Evolutionary conservation across 2,329 filamentous ascomycete genomes (phyloP), one percentile per base, ranked within the genome.

Genomic region (Ophiobolus disseminans): DNA sequence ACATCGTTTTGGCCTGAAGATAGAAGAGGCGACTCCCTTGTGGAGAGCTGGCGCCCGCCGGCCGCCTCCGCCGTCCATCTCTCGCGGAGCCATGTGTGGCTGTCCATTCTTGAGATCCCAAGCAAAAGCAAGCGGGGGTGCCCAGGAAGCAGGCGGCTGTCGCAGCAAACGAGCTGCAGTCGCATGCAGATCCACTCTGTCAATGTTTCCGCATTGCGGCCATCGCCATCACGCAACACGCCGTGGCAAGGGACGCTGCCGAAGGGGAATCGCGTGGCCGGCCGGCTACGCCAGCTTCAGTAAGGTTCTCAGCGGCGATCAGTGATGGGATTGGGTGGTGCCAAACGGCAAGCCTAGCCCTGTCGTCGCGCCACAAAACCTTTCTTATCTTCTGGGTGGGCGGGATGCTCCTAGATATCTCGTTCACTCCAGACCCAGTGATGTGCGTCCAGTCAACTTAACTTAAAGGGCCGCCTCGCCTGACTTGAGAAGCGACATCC

Each of bases 321-420:
- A 20, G 31, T 38, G 35, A 38, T 38, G 22, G 19, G 20, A 38
- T 38, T 23, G 35, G 19, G 19, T 9, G 23, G 9, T 38, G 9
- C 19, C 35, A 38, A 38, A 38, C 35, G 35, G 21, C 35, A 9
- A 38, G 21, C 22, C 17, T 20, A 23, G 30, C 30, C 30, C 35
- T 22, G 21, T 38, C 35, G 19, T 20, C 23, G 35, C 34, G 50
- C 55, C 50, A 56, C 59, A 63, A 63, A 63, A n/a, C n/a, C n/a
- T n/a, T 61, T 63, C 66, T 69, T 70, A 69, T 69, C 66, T 14
- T 11, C 30, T 14, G 30, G 30, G 30, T 14, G 60, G 58, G 65
- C 58, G 66, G 66, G 58, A 66, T 69, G 58, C 55, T 48, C 41
- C 46, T 2, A 60, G 50, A 63, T 60, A 50, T 53, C 16, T 32